A percentile compares a stretch with the other conserved stretches of the same genome.
These are phyloP conservation scores for Hypoxylon sp. DNA, from an alignment of 2,329 filamentous ascomycete species.

Conservation along the genomic window DNA sequence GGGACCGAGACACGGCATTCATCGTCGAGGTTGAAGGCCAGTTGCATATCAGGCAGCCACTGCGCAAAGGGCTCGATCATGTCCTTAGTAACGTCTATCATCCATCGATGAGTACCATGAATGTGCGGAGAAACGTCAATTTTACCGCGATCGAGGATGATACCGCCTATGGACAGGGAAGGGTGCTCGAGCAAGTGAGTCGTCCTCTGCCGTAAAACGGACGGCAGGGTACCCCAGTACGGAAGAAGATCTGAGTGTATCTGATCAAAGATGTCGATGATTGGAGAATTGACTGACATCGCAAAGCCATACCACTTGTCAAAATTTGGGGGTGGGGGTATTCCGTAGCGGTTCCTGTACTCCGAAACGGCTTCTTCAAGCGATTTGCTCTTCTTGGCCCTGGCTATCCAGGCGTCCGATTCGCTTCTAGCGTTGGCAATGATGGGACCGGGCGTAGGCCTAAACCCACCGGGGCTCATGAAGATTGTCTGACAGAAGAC, in stretches of 20 bases:
- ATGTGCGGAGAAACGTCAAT: slow-evolving; percentile 52
- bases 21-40: slow-evolving; percentile 65
- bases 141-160: slow-evolving; percentile 52
- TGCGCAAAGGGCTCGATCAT: slow-evolving; percentile 59
- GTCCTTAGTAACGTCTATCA: slow-evolving; percentile 54
- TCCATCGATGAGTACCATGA: slow-evolving; percentile 54
- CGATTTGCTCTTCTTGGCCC: slow-evolving; percentile 62
- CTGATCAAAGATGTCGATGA: slow-evolving; percentile 79
- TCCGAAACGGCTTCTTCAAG: slow-evolving; percentile 73
- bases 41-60: slow-evolving; percentile 65
- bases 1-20: slow-evolving; percentile 63
- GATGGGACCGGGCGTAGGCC: slow-evolving; percentile 54
- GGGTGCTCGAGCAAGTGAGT: slow-evolving; percentile 51
- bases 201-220: slow-evolving; percentile 68
- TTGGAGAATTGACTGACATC: slow-evolving; percentile 67
- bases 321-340: slow-evolving; percentile 78
- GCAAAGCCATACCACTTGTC: slow-evolving; percentile 80
- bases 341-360: slow-evolving; percentile 73
- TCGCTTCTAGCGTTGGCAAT: slow-evolving; percentile 61
- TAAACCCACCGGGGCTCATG: slow-evolving; percentile 24
- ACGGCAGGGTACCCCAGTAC: slow-evolving; percentile 75
- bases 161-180: slow-evolving; percentile 51
- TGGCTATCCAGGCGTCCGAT: slow-evolving; percentile 59
- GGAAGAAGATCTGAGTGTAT: slow-evolving; percentile 75
- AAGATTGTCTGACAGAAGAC: slow-evolving; percentile 43